Base-by-base conservation (phyloP, 371 early-diverging fungal genomes). In the Rhizomucor pusillus region DNA sequence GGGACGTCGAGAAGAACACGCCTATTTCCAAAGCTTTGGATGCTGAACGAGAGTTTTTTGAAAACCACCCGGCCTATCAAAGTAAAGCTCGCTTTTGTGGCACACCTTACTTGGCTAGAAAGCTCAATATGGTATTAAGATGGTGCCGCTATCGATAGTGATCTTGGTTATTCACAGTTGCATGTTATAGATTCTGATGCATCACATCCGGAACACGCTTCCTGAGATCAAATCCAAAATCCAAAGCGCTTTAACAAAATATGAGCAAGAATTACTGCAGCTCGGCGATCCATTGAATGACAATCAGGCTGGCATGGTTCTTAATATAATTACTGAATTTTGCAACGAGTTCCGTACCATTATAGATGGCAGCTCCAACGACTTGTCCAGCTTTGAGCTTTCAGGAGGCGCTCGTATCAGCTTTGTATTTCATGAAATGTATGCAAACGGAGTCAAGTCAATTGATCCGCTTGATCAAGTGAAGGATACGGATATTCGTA, bases 191-290 rank as follows among this genome's bases (percentile, higher is more conserved):
- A 93, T 98, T 54, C 80, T 99, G 59, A 95, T 96, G 93, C 94
- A 96, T 77, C 99, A 98, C 65, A 99, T 98, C 69, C 87, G 90
- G 50, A 90, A 87, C 64, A 95, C 94, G 5, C 73, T 99, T 33
- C 98, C 99, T 14, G 99, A 99, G 62, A 99, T 97, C 71, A 99
- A 97, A 65, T 86, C 94, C 41, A 95, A 95, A 69, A 94, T 99
- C 34, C 81, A 89, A 48, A 73, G 88, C 3, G 87, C 90, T 1
- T 68, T 97, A 36, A 70, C 74, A 13, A 94, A 95, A 59, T 96
- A 95, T 67, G 82, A 84, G 49, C 70, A 77, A 40, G 98, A 99
- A 67, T 82, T 99, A 5, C 71, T 76, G 10, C 83, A 82, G 56
- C 82, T 98, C 25, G 99, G 99, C 22, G 96, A 98, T 66, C 93